Conservation (phyloP, 2,329 filamentous ascomycete species). For the Botrytis squamosa region DNA sequence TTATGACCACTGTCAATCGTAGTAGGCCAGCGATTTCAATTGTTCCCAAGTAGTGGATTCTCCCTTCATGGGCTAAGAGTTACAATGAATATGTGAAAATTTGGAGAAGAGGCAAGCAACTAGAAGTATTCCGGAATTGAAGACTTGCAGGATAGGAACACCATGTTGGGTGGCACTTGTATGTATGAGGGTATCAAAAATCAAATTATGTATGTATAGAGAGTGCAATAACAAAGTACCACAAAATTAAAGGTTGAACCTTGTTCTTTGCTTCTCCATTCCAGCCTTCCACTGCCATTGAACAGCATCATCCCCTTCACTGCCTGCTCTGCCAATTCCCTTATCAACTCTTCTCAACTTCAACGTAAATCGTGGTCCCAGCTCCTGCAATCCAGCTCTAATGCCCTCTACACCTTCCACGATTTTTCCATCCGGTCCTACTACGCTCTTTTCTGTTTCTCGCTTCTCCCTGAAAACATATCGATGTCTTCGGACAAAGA, state of each 20-base stretch:
- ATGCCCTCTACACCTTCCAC: constrained; percentile 84
- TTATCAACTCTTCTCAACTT: constrained; percentile 91
- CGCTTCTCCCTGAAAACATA: constrained; percentile 93
- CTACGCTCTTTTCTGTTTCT: constrained; percentile 80
- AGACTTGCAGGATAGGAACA: too few relatives aligned
- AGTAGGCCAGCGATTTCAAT: not conserved
- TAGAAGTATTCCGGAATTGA: not conserved
- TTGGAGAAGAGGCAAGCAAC: not conserved
- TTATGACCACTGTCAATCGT: constrained; percentile 6
- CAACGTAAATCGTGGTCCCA: constrained; percentile 79
- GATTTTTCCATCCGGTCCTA: constrained; percentile 76
- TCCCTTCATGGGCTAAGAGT: not conserved
- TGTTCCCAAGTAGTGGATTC: not conserved
- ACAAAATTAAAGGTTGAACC: constrained; percentile 78
- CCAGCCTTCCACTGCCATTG: constrained; percentile 95
- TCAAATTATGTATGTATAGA: constrained; percentile 30
- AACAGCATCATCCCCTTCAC: constrained; percentile 48
- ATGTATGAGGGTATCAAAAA: constrained; percentile 30
- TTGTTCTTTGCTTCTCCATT: constrained; percentile 91
- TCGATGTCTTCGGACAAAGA: constrained; percentile 85
- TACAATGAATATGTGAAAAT: not conserved
- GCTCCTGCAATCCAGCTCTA: constrained; percentile 82
- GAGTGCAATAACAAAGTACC: not conserved
- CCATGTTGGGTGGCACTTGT: not conserved
- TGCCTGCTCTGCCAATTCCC: constrained; percentile 70